A percentile compares a stretch with the other conserved stretches of the same genome.
Conservation (phyloP, 805 yeast genomes). For the Ogataea dorogensis region DNA sequence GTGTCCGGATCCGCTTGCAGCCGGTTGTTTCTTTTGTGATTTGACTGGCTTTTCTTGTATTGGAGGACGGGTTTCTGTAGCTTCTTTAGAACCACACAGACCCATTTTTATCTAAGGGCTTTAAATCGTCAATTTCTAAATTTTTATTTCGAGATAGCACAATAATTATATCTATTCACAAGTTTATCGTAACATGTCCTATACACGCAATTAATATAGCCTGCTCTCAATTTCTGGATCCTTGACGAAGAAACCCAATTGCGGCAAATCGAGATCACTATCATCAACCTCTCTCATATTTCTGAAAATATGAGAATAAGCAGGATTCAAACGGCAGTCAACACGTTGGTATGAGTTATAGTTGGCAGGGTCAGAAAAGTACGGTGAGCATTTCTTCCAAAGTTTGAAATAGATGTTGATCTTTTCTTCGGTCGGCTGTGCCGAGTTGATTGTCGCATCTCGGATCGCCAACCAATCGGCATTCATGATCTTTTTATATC, state of each 20-base stretch:
- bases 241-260: conserved; percentile 29
- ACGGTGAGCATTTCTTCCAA: conserved; percentile 48
- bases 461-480: conserved; percentile 86
- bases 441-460: conserved; percentile 65
- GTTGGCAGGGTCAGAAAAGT: conserved; percentile 43
- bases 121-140: background rate
- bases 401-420: conserved; percentile 52
- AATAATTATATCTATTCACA: background rate
- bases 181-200: background rate
- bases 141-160: too few species aligned
- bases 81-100: conserved; percentile 28
- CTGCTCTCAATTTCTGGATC: conserved; percentile 1
- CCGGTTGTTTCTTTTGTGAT: background rate
- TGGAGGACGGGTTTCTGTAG: conserved; percentile 2
- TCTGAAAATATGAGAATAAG: conserved; percentile 34
- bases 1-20: conserved; percentile 1
- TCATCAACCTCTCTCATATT: conserved; percentile 35
- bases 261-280: conserved; percentile 38
- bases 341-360: conserved; percentile 41
- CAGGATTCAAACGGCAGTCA: conserved; percentile 41
- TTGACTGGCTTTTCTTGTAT: conserved; percentile 8
- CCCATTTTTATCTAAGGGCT: conserved; percentile 21
- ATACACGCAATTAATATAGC: background rate
- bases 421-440: conserved; percentile 38
- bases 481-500: conserved; percentile 60